A percentile compares a stretch with the other conserved stretches of the same genome.
Conservation (phyloP, 768 basidiomycete genomes). For the Amanita pseudoporphyria region DNA sequence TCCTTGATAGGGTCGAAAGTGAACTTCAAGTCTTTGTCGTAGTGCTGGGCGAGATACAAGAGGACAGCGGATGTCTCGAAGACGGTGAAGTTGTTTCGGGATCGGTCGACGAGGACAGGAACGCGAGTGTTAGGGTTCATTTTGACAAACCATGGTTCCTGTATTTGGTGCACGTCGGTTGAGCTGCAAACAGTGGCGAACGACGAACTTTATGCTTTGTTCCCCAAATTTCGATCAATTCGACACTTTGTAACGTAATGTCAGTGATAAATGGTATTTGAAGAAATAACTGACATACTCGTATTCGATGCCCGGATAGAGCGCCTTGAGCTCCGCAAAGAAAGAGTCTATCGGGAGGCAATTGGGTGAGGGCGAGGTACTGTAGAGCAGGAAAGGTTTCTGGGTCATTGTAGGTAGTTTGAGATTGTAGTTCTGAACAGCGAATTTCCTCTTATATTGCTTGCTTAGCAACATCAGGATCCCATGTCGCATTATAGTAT, state of each 20-base stretch:
- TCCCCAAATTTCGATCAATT: constrained; percentile 33
- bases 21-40: constrained; percentile 67
- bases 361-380: constrained; percentile 33
- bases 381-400: constrained; percentile 25
- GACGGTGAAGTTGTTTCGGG: constrained; percentile 51
- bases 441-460: too few relatives aligned
- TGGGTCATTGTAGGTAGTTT: constrained; percentile 6
- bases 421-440: too few relatives aligned
- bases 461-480: too few relatives aligned
- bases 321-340: constrained; percentile 46
- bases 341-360: constrained; percentile 35
- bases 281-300: too few relatives aligned
- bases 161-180: not conserved
- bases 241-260: too few relatives aligned
- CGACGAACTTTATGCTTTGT: constrained; percentile 19
- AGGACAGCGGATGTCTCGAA: constrained; percentile 80
- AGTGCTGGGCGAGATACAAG: constrained; percentile 71
- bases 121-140: constrained; percentile 70
- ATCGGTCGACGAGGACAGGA: constrained; percentile 55
- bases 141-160: constrained; percentile 67
- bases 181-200: not conserved
- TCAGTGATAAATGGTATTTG: too few relatives aligned
- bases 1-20: constrained; percentile 45
- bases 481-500: too few relatives aligned
- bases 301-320: constrained; percentile 24